Evolutionary conservation across 371 early-diverging fungal species (phyloP).

Genomic region (Encephalitozoon intestinalis): DNA sequence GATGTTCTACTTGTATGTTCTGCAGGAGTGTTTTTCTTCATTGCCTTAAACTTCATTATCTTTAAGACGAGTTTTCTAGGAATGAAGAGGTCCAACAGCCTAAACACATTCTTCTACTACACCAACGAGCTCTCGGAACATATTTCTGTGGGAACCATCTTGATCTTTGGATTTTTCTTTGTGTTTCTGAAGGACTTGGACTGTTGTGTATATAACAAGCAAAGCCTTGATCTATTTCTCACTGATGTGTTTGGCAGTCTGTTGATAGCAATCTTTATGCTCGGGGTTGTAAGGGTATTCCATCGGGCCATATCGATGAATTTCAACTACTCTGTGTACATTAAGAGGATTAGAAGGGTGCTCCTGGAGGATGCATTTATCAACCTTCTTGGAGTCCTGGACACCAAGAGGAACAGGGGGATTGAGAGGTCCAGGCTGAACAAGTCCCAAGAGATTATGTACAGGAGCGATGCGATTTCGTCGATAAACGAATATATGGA

Average conservation of each 20-base stretch:
- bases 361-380: conserved; percentile 55
- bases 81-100: conserved; percentile 11
- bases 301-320: conserved; percentile 41
- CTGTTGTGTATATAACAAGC: not conserved
- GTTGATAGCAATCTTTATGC: conserved; percentile 13
- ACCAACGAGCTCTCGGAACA: conserved; percentile 37
- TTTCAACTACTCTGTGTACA: conserved; percentile 59
- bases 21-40: not conserved
- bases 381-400: conserved; percentile 33
- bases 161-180: not conserved
- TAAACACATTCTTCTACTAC: conserved; percentile 37
- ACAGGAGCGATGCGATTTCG: conserved; percentile 3
- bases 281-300: conserved; percentile 25
- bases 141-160: conserved; percentile 16
- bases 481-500: conserved; percentile 12
- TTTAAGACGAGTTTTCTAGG: not conserved
- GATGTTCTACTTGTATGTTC: not conserved
- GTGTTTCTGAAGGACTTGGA: not conserved
- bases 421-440: not conserved
- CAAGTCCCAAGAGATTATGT: conserved; percentile 1
- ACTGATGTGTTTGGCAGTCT: conserved; percentile 1
- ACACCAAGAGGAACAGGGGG: conserved; percentile 15
- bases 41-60: conserved; percentile 8
- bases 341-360: conserved; percentile 48
- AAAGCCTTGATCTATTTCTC: conserved; percentile 27